Percentiles rank a stretch among this genome's conserved stretches.
Conservation (phyloP, 352 stramenopile genomes). For the Phytophthora ramorum region DNA sequence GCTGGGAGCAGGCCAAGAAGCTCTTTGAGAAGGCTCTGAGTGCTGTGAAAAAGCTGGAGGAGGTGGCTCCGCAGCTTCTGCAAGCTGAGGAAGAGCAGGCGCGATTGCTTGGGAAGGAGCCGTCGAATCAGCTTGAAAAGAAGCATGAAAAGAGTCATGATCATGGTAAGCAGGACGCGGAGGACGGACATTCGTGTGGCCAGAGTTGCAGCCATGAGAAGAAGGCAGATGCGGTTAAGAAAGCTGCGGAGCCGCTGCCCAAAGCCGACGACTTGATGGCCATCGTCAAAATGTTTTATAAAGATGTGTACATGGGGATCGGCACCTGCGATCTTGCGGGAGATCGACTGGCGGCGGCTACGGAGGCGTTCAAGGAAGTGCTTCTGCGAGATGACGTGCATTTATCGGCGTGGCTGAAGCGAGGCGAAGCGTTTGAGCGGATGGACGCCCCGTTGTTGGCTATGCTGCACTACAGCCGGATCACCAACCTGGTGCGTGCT, state of each 20-base stretch:
- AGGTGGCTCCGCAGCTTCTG: constrained; percentile 48
- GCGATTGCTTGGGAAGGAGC: constrained; percentile 14
- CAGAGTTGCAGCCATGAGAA: constrained; percentile 23
- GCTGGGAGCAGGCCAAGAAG: constrained; percentile 23
- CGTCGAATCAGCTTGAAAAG: constrained; percentile 9
- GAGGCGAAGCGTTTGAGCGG: constrained; percentile 60
- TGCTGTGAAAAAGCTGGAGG: constrained; percentile 43
- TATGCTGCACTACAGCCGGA: constrained; percentile 74
- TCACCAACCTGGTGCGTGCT: constrained; percentile 46
- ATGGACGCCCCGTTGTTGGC: constrained; percentile 68
- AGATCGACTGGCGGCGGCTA: constrained; percentile 41
- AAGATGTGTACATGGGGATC: constrained; percentile 67
- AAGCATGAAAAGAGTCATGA: neutral
- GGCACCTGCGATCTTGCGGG: constrained; percentile 46
- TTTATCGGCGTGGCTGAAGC: constrained; percentile 54
- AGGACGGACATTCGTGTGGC: constrained; percentile 19
- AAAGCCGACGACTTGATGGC: constrained; percentile 59
- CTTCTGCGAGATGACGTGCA: constrained; percentile 60
- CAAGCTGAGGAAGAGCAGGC: constrained; percentile 28
- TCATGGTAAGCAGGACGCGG: constrained; percentile 8
- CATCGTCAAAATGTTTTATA: constrained; percentile 74
- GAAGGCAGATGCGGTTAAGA: constrained; percentile 16
- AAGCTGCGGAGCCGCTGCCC: constrained; percentile 25
- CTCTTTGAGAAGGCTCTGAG: constrained; percentile 46
- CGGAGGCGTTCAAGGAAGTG: constrained; percentile 76